Base-by-base conservation (phyloP, 2,329 filamentous ascomycete genomes). In the Diaporthe vaccinii region DNA sequence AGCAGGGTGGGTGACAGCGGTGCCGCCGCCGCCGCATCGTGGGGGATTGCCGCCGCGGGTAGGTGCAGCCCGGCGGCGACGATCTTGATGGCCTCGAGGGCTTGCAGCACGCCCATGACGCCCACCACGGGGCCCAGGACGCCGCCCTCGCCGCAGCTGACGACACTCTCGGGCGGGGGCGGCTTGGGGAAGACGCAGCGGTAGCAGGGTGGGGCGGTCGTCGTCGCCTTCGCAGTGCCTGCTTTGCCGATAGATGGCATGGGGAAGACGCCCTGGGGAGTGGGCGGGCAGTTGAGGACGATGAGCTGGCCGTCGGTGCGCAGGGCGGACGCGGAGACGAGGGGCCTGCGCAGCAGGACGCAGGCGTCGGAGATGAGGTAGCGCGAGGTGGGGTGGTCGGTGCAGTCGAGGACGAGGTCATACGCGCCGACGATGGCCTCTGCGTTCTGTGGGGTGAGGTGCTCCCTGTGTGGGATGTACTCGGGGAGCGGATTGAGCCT, bases 341-440 rank as follows among this genome's bases (percentile, higher is more conserved):
- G 89, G 0, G 95, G 92, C 80, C 95, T 97, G 3, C 89, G 85
- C 0, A 96, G 87, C 5, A 98, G 87, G 14, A 98, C 93, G 79
- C 95, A 97, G 22, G 94, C 91, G 82, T 99, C 97, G 0, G 95
- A 98, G 78, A 98, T 94, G 61, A 98, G 90, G 82, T 99, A 98
- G 58, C 97, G 94, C 0, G 95, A 94, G 1, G 94, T 93, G 0
- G 97, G 96, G 78, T 96, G 95, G 84, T 99, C 97, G 14, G 96
- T 98, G 83, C 97, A 99, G 83, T 99, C 97, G 17, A 99, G 91
- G 2, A 98, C 91, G 0, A 98, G 79, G 79, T 98, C 95, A 81
- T 98, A 98, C 5, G 86, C 79, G 0, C 87, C 84, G 74, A 98
- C 90, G 55, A 95, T 91, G 0, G 87, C 83, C 9, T 91, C 84